These are phyloP conservation scores for Candida xyloterini DNA, from an alignment of 805 yeast genomes.

Conservation along the genomic window DNA sequence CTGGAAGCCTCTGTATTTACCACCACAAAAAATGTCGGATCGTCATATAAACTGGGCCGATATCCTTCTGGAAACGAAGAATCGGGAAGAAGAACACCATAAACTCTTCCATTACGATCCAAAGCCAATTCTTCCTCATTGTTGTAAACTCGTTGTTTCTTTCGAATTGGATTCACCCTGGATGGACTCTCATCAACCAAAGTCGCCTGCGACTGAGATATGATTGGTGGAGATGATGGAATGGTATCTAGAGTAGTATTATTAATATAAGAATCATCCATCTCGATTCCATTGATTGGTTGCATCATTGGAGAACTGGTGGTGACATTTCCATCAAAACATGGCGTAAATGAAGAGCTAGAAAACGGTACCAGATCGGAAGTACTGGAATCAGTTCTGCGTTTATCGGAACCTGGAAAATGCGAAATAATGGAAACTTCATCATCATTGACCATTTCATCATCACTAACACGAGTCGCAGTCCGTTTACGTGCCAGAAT, in stretches of 20 bases:
- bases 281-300: conserved; percentile 5
- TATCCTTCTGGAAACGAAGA: conserved; percentile 30
- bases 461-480: conserved; percentile 6
- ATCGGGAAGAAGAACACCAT: conserved; percentile 30
- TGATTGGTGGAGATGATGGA: conserved; percentile 29
- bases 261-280: conserved; percentile 27
- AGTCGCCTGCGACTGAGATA: conserved; percentile 23
- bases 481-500: conserved; percentile 9
- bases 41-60: conserved; percentile 32
- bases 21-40: conserved; percentile 33
- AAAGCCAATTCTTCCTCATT: conserved; percentile 41
- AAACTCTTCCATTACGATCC: conserved; percentile 43
- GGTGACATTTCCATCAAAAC: conserved; percentile 22
- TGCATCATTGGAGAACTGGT: conserved; percentile 35
- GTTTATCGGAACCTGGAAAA: conserved; percentile 17
- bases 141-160: conserved; percentile 23
- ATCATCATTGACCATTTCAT: conserved; percentile 3
- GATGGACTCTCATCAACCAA: conserved; percentile 14
- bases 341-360: conserved; percentile 15
- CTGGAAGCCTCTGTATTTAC: conserved; percentile 21
- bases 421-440: conserved; percentile 1
- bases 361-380: conserved; percentile 16
- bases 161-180: conserved; percentile 12
- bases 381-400: conserved; percentile 14
- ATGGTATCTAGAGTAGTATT: conserved; percentile 12